phyloP scores from a whole-genome alignment of 2,329 filamentous ascomycete species.

The Neospermospora avenae region DNA sequence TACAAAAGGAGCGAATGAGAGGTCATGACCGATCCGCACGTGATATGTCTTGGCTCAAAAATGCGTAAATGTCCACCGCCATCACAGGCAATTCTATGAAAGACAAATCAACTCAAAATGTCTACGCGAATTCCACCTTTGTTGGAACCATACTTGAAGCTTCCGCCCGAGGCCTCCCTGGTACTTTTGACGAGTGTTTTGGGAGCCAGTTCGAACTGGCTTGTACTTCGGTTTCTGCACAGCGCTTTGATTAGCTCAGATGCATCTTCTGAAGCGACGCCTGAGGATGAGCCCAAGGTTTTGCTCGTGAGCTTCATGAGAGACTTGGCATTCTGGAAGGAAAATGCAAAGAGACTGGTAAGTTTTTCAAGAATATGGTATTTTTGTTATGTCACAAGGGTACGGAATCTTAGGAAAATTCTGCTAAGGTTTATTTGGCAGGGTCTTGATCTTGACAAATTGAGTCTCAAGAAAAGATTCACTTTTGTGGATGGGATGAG shows the following conservation, averaged over 20 bases:
- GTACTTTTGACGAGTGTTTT: constrained; percentile 66
- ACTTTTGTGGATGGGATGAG: constrained; percentile 67
- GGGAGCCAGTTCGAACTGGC: constrained; percentile 63
- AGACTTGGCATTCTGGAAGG: constrained; percentile 74
- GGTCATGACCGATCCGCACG: not conserved
- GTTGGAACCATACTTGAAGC: constrained; percentile 59
- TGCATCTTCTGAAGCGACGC: constrained; percentile 29
- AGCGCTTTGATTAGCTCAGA: constrained; percentile 26
- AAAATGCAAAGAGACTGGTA: constrained; percentile 66
- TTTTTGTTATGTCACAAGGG: not conserved
- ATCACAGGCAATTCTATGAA: not conserved
- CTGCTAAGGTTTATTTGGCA: constrained; percentile 33
- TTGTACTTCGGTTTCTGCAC: constrained; percentile 54
- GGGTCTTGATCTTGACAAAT: constrained; percentile 67
- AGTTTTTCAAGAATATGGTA: constrained; percentile 26
- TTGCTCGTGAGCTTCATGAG: constrained; percentile 82
- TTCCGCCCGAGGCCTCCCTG: constrained; percentile 57
- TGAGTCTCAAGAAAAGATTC: constrained; percentile 57
- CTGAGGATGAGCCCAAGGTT: constrained; percentile 46
- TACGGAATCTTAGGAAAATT: not conserved
- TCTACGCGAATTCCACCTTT: constrained; percentile 49
- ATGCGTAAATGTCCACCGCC: not conserved
- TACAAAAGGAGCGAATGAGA: not conserved
- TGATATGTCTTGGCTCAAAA: not conserved
- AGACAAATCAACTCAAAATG: constrained; percentile 22